A percentile compares a stretch with the other conserved stretches of the same genome.
Conservation (phyloP, 2,329 filamentous ascomycete species). For the Neophaeococcomyces mojaviensis region DNA sequence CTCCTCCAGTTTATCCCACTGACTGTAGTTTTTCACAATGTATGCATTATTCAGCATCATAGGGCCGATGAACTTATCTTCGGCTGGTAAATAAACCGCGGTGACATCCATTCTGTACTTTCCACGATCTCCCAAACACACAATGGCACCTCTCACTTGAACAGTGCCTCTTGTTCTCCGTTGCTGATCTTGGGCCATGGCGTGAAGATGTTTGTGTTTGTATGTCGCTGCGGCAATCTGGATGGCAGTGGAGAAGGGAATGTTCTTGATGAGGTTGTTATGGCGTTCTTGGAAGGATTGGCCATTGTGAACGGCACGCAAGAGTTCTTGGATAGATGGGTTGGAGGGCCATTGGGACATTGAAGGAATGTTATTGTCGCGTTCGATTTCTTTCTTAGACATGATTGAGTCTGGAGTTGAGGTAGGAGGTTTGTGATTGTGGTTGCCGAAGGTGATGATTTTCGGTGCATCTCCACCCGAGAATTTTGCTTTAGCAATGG, state of each 20-base stretch:
- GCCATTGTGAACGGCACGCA: conserved; percentile 1
- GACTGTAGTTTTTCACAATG: conserved; percentile 2
- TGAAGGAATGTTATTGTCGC: background rate
- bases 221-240: background rate
- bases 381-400: background rate
- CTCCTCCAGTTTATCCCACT: conserved; percentile 3
- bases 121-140: conserved; percentile 15
- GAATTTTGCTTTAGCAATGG: conserved; percentile 8
- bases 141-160: conserved; percentile 12
- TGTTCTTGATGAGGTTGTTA: conserved; percentile 2
- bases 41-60: conserved; percentile 1
- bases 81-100: conserved; percentile 16
- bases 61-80: conserved; percentile 5
- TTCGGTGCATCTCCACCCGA: background rate
- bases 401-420: background rate
- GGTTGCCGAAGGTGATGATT: too few relatives aligned
- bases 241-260: conserved; percentile 1
- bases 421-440: background rate
- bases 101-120: conserved; percentile 12
- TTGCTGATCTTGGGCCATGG: background rate
- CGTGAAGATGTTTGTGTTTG: background rate
- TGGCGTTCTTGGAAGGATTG: background rate
- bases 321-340: conserved; percentile 1
- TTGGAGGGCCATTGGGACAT: background rate
- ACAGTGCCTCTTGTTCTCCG: conserved; percentile 5